Conservation (phyloP, 148 eudicot species). For the Polygonum maritimum region DNA sequence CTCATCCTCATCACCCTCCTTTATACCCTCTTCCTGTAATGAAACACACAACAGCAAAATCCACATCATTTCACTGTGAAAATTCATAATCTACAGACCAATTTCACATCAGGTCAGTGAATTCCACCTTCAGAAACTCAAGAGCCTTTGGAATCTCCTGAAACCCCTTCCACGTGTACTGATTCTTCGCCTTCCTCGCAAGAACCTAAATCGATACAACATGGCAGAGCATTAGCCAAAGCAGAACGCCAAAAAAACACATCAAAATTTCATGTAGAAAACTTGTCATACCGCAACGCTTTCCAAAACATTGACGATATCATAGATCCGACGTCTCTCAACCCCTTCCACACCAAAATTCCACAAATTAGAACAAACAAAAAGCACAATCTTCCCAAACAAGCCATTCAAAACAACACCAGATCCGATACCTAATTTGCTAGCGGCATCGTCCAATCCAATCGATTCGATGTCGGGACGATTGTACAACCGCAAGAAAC, state of each 20-base stretch:
- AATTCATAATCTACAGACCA: background rate
- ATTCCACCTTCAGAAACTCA: constrained; percentile 51
- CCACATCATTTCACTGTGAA: background rate
- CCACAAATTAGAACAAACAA: background rate
- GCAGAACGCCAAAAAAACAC: background rate
- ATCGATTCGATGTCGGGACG: constrained; percentile 72
- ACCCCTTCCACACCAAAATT: constrained; percentile 45
- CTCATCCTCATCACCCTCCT: constrained; percentile 64
- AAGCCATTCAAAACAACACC: background rate
- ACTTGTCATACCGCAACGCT: constrained; percentile 66
- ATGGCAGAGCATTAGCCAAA: background rate
- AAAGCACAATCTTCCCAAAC: background rate
- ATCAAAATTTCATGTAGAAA: background rate
- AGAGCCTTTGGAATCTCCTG: constrained; percentile 65
- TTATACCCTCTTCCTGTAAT: constrained; percentile 71
- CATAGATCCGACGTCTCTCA: constrained; percentile 97
- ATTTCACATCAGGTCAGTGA: background rate
- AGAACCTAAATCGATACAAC: constrained; percentile 39
- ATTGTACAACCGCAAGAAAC: constrained; percentile 80
- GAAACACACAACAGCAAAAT: background rate
- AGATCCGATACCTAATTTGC: constrained; percentile 42
- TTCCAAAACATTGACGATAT: constrained; percentile 90
- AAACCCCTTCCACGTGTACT: constrained; percentile 79
- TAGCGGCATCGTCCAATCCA: constrained; percentile 89
- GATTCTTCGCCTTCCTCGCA: constrained; percentile 71